Conservation (phyloP, 225 moss, liverwort and hornwort genomes). For the Rhytidiadelphus loreus region DNA sequence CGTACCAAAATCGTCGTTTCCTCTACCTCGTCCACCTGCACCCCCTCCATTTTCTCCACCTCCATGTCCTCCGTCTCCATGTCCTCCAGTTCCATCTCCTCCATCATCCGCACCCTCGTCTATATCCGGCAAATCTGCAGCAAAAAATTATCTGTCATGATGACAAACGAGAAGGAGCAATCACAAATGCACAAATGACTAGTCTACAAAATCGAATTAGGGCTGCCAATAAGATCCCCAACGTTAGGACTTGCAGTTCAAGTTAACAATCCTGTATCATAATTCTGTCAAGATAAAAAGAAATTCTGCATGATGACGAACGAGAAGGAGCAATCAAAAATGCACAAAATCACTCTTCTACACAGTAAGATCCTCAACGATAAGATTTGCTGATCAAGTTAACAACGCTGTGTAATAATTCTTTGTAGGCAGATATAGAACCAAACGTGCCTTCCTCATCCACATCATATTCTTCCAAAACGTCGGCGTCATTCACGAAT, state of each 20-base stretch:
- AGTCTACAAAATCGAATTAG: neutral
- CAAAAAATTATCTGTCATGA: neutral
- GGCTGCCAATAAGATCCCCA: neutral
- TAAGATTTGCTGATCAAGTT: neutral
- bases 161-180: neutral
- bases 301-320: neutral
- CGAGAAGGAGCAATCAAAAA: neutral
- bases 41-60: neutral
- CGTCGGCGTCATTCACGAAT: conserved; percentile 34
- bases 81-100: neutral
- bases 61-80: neutral
- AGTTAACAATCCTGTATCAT: neutral
- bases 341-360: neutral
- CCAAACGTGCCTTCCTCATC: conserved; percentile 38
- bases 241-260: neutral
- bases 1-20: conserved; percentile 6
- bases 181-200: neutral
- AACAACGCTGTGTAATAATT: neutral
- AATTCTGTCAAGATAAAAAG: neutral
- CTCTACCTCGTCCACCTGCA: neutral
- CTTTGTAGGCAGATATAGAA: neutral
- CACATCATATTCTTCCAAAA: conserved; percentile 27
- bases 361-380: neutral
- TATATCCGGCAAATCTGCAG: conserved; percentile 58
- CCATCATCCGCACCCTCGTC: conserved; percentile 17